Percentiles rank a stretch among this genome's conserved stretches.
phyloP scores from a whole-genome alignment of 495 filamentous ascomycete genomes.

The Achaetomiella virescens region DNA sequence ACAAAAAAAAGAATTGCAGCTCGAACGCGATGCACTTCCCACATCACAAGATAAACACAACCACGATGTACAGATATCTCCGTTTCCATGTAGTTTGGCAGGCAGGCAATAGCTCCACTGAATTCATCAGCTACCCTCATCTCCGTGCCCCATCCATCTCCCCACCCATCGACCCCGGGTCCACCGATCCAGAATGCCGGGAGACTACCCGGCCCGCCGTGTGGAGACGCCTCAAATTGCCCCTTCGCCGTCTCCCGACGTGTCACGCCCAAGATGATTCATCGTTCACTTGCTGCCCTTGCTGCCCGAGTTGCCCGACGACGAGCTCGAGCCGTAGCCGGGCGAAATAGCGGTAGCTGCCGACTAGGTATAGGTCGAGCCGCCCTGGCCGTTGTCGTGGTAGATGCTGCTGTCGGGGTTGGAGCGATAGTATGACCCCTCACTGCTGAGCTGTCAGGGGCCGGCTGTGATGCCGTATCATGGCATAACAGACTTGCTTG shows the following conservation, averaged over 20 bases:
- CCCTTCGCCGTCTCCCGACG: not conserved
- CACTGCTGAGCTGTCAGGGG: too few relatives aligned
- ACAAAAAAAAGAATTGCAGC: too few relatives aligned
- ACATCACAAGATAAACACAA: too few relatives aligned
- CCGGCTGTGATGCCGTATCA: too few relatives aligned
- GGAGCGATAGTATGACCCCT: slow-evolving; percentile 57
- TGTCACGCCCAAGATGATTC: not conserved
- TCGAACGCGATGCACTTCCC: too few relatives aligned
- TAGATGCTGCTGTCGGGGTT: slow-evolving; percentile 48
- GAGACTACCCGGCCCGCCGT: not conserved
- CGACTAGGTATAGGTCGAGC: slow-evolving; percentile 37
- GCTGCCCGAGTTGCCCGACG: slow-evolving; percentile 5
- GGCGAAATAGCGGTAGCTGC: slow-evolving; percentile 18
- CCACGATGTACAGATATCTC: too few relatives aligned
- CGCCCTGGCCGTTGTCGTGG: slow-evolving; percentile 40
- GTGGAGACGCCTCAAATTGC: not conserved
- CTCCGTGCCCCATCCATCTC: too few relatives aligned
- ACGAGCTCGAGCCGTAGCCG: slow-evolving; percentile 16
- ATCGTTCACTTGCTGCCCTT: not conserved
- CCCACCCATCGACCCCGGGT: too few relatives aligned
- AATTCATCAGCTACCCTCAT: too few relatives aligned
- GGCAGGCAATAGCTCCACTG: too few relatives aligned
- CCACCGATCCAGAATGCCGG: too few relatives aligned
- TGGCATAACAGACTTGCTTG: slow-evolving; percentile 37
- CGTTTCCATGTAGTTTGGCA: too few relatives aligned